phyloP scores from a whole-genome alignment of 139 green algal genomes.

The Chlorella sp. region DNA sequence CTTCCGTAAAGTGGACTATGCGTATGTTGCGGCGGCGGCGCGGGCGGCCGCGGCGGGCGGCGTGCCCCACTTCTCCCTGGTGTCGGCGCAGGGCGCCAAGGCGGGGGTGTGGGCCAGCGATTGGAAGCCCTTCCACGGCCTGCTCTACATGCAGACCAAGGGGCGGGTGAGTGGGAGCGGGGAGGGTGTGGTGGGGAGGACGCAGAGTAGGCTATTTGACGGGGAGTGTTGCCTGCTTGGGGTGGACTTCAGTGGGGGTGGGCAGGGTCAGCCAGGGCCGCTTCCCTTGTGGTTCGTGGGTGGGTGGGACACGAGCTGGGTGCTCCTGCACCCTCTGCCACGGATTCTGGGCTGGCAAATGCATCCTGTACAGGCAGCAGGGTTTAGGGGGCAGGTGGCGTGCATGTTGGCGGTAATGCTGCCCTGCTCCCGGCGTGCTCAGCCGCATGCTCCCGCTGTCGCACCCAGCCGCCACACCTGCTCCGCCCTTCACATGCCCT shows the following conservation, averaged over 20 bases:
- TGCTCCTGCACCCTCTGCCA: no score
- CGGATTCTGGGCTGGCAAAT: no score
- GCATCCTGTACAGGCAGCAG: no score
- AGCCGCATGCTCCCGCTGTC: no score
- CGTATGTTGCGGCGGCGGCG: conserved; percentile 62
- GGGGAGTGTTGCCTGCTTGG: no score
- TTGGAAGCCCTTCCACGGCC: conserved; percentile 41
- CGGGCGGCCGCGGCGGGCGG: conserved; percentile 53
- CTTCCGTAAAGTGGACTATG: conserved; percentile 70
- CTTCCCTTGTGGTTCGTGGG: no score
- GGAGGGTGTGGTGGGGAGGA: no score
- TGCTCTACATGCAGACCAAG: conserved; percentile 48
- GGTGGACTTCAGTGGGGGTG: no score
- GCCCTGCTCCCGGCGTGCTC: background rate
- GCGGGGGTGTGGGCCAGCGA: conserved; percentile 28
- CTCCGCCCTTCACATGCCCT: background rate
- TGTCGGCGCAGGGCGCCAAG: conserved; percentile 42
- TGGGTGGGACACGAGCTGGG: no score
- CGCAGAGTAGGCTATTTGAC: no score
- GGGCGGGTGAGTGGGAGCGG: conserved; percentile 23
- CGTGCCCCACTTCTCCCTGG: conserved; percentile 45
- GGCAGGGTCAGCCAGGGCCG: no score
- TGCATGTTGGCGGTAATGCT: background rate
- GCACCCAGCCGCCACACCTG: background rate
- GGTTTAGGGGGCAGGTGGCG: no score